Evolutionary conservation across 2,329 filamentous ascomycete genomes (phyloP), one percentile per base, ranked within the genome.

Genomic region (Xylariaceae sp.): DNA sequence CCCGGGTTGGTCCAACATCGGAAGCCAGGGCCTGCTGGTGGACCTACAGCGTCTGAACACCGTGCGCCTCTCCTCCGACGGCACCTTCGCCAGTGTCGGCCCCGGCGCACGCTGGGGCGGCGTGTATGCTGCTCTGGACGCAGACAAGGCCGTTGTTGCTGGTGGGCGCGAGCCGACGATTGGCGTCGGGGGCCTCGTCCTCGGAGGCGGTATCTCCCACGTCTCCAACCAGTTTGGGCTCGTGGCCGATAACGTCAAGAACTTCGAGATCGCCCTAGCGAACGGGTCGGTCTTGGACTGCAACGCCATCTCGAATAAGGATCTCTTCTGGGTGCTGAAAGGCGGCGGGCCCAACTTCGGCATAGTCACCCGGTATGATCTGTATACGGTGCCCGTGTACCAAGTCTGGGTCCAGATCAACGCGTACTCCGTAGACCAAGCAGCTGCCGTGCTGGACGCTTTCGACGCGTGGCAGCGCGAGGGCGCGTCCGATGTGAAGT

Each of bases 311-410:
- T 41, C 68, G 2, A 71, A 81, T 46, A 31, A 62, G 0, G 79
- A 83, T 58, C 73, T 83, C 0, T 82, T 73, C 63, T 74, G 72
- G 60, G 79, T 79, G 1, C 69, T 82, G 2, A 78, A 79, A 54
- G 81, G 80, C 4, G 80, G 81, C 12, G 72, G 74, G 16, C 76
- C 71, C 56, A 82, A 82, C 60, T 78, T 80, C 40, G 79, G 78
- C 31, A 71, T 77, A 52, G 70, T 75, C 2, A 74, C 77, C 1
- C 59, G 65, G 5, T 73, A 74, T 51, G 69, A 73, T 28, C 49
- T 77, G 12, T 59, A 62, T 26, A 70, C 65, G 7, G 53, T 67
- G 5, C 68, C 69, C 4, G 23, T 62, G 1, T n/a, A 48, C 2
- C 53, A 60, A 2, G 58, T 70, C 1, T 74, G 69, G 69, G 69